Conservation (phyloP, 2,329 filamentous ascomycete species). For the Byssoonygena ceratinophila region DNA sequence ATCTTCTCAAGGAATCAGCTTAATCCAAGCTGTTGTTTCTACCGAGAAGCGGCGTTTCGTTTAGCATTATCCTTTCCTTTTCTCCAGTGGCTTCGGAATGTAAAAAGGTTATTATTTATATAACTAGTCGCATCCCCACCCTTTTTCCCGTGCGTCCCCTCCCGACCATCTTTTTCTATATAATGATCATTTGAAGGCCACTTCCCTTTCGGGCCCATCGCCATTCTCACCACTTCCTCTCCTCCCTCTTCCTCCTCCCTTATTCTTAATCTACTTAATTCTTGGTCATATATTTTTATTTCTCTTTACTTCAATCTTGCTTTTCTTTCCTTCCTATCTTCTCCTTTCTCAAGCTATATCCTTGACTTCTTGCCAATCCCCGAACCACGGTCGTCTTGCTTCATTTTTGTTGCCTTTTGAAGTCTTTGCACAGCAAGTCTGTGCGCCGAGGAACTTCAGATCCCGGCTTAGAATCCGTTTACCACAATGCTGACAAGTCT, state of each 20-base stretch:
- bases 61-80: background rate
- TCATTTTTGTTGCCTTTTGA: background rate
- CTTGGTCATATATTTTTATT: background rate
- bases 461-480: conserved; percentile 30
- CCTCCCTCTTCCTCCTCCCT: conserved; percentile 8
- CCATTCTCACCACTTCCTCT: background rate
- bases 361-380: too few relatives aligned
- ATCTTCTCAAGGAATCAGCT: conserved; percentile 8
- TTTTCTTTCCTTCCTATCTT: conserved; percentile 7
- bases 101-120: background rate
- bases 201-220: conserved; percentile 7
- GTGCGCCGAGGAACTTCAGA: too few relatives aligned
- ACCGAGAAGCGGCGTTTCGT: conserved; percentile 7
- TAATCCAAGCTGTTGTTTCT: conserved; percentile 1
- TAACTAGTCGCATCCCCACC: conserved; percentile 4
- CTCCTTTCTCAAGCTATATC: background rate
- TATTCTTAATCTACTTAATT: conserved; percentile 8
- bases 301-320: background rate
- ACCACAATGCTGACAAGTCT: conserved; percentile 78
- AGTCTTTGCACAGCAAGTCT: too few relatives aligned
- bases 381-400: too few relatives aligned
- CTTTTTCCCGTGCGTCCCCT: background rate
- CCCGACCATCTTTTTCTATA: background rate
- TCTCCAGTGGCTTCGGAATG: background rate
- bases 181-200: background rate